Evolutionary conservation across 1,284 basidiomycete genomes (phyloP), one percentile per base, ranked within the genome.

Genomic region (Malassezia equina): DNA sequence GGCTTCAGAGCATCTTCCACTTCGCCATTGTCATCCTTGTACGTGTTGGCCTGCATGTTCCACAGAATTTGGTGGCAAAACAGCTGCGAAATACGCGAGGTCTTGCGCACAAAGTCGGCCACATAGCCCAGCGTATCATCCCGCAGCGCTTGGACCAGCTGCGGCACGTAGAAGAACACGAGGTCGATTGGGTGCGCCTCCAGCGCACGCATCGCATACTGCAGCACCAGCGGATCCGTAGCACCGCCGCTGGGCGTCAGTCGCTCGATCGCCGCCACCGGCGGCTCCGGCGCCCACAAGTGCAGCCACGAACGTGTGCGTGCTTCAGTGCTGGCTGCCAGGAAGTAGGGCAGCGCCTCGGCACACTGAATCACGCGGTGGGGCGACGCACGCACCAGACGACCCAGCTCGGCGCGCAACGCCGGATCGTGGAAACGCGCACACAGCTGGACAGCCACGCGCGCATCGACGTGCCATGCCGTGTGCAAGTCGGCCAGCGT

Each of bases 11-110:
- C 80, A 77, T 99, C 94, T 67, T 88, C 85, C 60, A 85, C 81
- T 11, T 80, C 79, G 67, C 58, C 70, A 13, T 68, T 55, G 56
- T 98, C 94, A 68, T 93, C 94, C 67, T 86, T 89, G 76, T 85
- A 95, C 60, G 85, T 89, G 74, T 99, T 99, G 4, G 94, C 94
- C 71, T 94, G 94, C 94, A 98, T 98, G 76, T 98, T 99, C 94
- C 94, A 99, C 62, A 99, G 90, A 61, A 98, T 98, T 78, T 99
- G 94, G 75, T 99, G 94, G 72, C 94, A 99, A 79, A 99, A 99
- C 9, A 91, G 77, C 75, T 95, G 93, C 4, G 91, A 96, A 60
- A 98, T 90, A 77, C 90, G 93, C 11, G 91, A 87, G 0, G 93
- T 95, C 77, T 96, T 90, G 64, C 91, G 91, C 69, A 98, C 90